A percentile compares a stretch with the other conserved stretches of the same genome.
phyloP scores from a whole-genome alignment of 441 rosid species.

The Euphorbia schlechtendalii region DNA sequence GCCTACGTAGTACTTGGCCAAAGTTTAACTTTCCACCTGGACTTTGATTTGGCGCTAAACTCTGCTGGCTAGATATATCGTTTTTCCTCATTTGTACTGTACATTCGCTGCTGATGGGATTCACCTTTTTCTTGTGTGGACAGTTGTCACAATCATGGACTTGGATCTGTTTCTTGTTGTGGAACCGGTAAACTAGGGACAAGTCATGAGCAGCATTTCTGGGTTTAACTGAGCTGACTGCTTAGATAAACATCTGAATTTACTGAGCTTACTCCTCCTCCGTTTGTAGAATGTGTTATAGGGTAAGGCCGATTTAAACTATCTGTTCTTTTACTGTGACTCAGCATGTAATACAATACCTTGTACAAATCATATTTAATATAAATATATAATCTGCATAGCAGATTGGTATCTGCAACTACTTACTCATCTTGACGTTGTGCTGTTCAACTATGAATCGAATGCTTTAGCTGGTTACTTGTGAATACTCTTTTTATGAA shows the following conservation, averaged over 20 bases:
- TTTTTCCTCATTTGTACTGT: not conserved
- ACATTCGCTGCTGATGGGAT: not conserved
- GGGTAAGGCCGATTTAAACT: slow-evolving; percentile 21
- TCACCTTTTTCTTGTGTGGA: slow-evolving; percentile 5
- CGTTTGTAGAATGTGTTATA: slow-evolving; percentile 14
- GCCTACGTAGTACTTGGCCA: too few relatives aligned
- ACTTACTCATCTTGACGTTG: slow-evolving; percentile 12
- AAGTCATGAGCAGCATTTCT: slow-evolving; percentile 4
- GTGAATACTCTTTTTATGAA: not conserved
- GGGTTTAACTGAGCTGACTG: slow-evolving; percentile 5
- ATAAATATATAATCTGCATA: slow-evolving; percentile 7
- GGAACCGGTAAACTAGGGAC: slow-evolving; percentile 8
- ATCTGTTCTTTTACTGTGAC: slow-evolving; percentile 13
- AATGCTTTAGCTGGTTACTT: not conserved
- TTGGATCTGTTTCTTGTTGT: slow-evolving; percentile 9
- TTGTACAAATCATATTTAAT: slow-evolving; percentile 17
- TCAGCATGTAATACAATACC: slow-evolving; percentile 22
- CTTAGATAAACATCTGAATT: slow-evolving; percentile 5
- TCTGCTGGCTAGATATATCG: not conserved
- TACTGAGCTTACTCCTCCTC: not conserved
- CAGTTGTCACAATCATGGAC: slow-evolving; percentile 16
- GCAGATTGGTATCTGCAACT: slow-evolving; percentile 21
- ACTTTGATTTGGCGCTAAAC: not conserved
- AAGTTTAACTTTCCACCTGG: too few relatives aligned
- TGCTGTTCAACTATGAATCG: slow-evolving; percentile 4